Conservation (phyloP, 352 stramenopile species). For the Phytophthora tentaculata region DNA sequence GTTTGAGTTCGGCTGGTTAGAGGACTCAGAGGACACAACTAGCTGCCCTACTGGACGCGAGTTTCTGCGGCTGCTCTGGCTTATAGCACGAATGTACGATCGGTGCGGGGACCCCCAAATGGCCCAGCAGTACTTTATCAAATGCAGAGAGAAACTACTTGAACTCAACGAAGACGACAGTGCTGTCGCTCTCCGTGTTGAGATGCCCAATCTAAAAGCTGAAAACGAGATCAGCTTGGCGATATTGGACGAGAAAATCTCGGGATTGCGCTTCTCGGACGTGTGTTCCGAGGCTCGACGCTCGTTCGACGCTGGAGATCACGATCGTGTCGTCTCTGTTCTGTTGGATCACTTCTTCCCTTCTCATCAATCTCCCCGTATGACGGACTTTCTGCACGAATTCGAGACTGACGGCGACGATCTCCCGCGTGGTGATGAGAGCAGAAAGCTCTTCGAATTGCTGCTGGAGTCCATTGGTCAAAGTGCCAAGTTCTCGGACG, state of each 20-base stretch:
- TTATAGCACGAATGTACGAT: slow-evolving; percentile 62
- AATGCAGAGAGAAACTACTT: slow-evolving; percentile 52
- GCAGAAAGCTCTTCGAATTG: slow-evolving; percentile 46
- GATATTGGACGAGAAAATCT: slow-evolving; percentile 58
- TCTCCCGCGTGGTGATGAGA: slow-evolving; percentile 5
- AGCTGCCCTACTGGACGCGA: slow-evolving; percentile 11
- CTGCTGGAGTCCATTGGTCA: slow-evolving; percentile 49
- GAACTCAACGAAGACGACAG: not conserved
- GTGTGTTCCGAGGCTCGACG: slow-evolving; percentile 58
- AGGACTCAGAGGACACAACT: slow-evolving; percentile 30
- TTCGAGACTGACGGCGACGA: slow-evolving; percentile 45
- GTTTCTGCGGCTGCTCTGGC: slow-evolving; percentile 60
- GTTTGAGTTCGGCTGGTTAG: slow-evolving; percentile 50
- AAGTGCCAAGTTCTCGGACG: slow-evolving; percentile 37
- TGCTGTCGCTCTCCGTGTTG: slow-evolving; percentile 25
- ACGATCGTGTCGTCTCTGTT: slow-evolving; percentile 48
- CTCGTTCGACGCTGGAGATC: slow-evolving; percentile 39
- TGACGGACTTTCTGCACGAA: slow-evolving; percentile 64
- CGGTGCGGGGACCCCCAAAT: slow-evolving; percentile 43
- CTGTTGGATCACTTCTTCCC: slow-evolving; percentile 67
- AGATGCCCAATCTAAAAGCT: slow-evolving; percentile 55
- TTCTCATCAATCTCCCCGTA: slow-evolving; percentile 43
- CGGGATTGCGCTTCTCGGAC: slow-evolving; percentile 57
- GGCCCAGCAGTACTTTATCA: slow-evolving; percentile 61
- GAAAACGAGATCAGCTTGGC: slow-evolving; percentile 43